Percentiles rank a stretch among this genome's conserved stretches.
These are phyloP conservation scores for Penicillium janthinellum DNA, from an alignment of 2,329 filamentous ascomycete genomes.

Conservation along the genomic window DNA sequence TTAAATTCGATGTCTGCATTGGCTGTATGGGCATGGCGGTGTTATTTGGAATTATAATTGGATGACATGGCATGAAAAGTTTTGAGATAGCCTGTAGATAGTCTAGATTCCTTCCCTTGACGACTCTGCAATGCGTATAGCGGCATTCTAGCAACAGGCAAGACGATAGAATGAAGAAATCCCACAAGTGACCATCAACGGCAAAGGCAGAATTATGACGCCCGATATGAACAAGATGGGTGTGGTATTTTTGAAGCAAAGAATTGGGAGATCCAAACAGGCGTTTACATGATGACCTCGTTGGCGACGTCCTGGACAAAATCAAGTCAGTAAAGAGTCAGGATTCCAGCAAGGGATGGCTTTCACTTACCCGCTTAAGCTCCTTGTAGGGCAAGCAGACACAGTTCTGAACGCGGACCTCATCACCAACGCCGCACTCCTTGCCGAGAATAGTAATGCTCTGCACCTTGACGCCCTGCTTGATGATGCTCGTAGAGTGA, in stretches of 20 bases:
- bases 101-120: slow-evolving; percentile 1
- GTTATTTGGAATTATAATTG: slow-evolving; percentile 4
- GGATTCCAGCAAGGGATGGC: background rate
- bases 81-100: background rate
- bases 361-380: slow-evolving; percentile 77
- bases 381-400: slow-evolving; percentile 98
- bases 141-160: slow-evolving; percentile 17
- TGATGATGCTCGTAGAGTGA: slow-evolving; percentile 92
- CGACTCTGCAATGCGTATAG: slow-evolving; percentile 9
- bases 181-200: slow-evolving; percentile 24
- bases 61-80: background rate
- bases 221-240: slow-evolving; percentile 25
- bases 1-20: background rate
- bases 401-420: slow-evolving; percentile 96
- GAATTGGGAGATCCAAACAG: slow-evolving; percentile 15
- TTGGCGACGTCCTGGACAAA: slow-evolving; percentile 42
- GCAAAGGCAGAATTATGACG: slow-evolving; percentile 20
- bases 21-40: slow-evolving; percentile 11
- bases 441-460: slow-evolving; percentile 97
- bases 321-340: slow-evolving; percentile 1
- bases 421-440: slow-evolving; percentile 90
- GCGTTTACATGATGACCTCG: slow-evolving; percentile 82
- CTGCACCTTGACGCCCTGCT: slow-evolving; percentile 98
- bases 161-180: slow-evolving; percentile 18
- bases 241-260: slow-evolving; percentile 21